Percentiles rank a stretch among this genome's conserved stretches.
phyloP scores from a whole-genome alignment of 805 yeast genomes.

The Saccharomycopsis fermentans region DNA sequence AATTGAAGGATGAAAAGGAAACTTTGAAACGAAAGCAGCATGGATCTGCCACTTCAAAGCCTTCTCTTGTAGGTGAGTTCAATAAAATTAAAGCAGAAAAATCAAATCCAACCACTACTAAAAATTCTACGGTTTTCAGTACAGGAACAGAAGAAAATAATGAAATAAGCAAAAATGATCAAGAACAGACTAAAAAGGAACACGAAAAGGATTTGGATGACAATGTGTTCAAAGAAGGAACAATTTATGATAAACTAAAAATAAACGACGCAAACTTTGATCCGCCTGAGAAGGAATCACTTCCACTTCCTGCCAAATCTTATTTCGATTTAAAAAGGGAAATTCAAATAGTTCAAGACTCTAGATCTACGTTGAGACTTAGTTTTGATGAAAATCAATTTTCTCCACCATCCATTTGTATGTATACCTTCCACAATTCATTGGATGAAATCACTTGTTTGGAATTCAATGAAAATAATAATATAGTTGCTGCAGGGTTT shows the following conservation, averaged over 20 bases:
- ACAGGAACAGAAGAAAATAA: neutral
- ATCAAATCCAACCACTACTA: slow-evolving; percentile 12
- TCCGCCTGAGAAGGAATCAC: slow-evolving; percentile 60
- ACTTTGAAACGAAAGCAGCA: slow-evolving; percentile 29
- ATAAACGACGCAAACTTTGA: slow-evolving; percentile 34
- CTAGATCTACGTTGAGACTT: slow-evolving; percentile 55
- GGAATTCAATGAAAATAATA: slow-evolving; percentile 79
- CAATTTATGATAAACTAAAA: slow-evolving; percentile 26
- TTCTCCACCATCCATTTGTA: slow-evolving; percentile 86
- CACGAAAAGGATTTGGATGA: slow-evolving; percentile 21
- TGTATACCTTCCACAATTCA: slow-evolving; percentile 97
- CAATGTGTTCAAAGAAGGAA: slow-evolving; percentile 20
- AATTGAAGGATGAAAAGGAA: slow-evolving; percentile 63
- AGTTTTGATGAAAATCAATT: slow-evolving; percentile 38
- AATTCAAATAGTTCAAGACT: slow-evolving; percentile 70
- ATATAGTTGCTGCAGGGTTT: slow-evolving; percentile 87
- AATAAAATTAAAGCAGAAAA: slow-evolving; percentile 44
- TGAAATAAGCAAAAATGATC: neutral
- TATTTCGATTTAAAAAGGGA: slow-evolving; percentile 72
- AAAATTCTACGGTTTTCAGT: neutral
- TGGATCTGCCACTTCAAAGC: slow-evolving; percentile 23
- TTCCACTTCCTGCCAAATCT: slow-evolving; percentile 83
- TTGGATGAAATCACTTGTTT: slow-evolving; percentile 79
- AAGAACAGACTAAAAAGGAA: slow-evolving; percentile 4
- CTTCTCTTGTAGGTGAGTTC: slow-evolving; percentile 55